Evolutionary conservation across 768 basidiomycete genomes (phyloP), one percentile per base, ranked within the genome.

Genomic region (Imleria badia): DNA sequence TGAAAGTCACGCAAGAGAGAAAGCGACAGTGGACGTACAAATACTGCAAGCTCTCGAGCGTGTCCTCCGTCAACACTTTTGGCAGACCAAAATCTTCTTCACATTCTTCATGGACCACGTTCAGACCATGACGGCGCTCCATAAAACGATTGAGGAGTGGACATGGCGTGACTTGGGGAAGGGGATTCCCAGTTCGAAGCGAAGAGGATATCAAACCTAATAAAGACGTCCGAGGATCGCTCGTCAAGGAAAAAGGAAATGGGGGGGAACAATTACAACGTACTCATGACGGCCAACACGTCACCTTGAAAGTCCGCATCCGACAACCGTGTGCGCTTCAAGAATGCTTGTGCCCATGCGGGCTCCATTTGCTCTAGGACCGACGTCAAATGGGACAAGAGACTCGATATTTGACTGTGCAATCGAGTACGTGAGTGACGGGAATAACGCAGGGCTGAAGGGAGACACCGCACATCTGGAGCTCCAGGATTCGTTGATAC

Each of bases 91-190:
- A 87, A 60, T 88, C 85, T 34, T 88, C 86, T 58, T 90, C 88
- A 0, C 81, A 79, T 36, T 87, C 86, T 52, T 84, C 80, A 30
- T 85, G 79, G 14, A 90, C 81, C n/a, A 91, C 77, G 52, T 87
- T 80, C 47, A 88, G 63, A 3, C 87, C 85, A 51, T 87, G 80
- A 45, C 76, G 76, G 47, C 73, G 66, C 17, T 72, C 66, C 67
- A 76, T 71, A 52, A 79, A 81, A 1, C 79, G 75, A 48, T 78
- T 69, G 7, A 80, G 66, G 13, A 81, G 72, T 2, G 84, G 91
- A 60, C 86, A 88, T 0, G 93, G 91, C 4, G 91, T 94, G 51
- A 94, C 88, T 64, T 94, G 92, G 0, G 92, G 92, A 3, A 94
- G 74, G 0, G 92, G 84, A 8, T 73, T 75, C 3, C 89, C 91